Evolutionary conservation across 1,284 basidiomycete genomes (phyloP).

Genomic region (Cryptococcus sp.): DNA sequence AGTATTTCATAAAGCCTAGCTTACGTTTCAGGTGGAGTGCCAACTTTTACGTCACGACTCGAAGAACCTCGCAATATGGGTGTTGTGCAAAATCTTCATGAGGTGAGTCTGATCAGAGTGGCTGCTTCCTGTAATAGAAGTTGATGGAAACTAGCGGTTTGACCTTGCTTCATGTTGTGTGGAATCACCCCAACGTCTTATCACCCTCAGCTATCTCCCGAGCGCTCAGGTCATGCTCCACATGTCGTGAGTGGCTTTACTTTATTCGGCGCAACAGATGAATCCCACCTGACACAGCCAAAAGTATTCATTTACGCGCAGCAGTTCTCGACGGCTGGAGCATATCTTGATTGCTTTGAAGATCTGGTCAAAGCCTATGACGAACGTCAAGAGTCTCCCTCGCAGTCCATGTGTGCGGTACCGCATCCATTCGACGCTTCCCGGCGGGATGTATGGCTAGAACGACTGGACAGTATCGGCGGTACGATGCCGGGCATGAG

Average conservation of each 20-base stretch:
- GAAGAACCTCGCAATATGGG: conserved; percentile 12
- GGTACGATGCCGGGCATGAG: conserved; percentile 9
- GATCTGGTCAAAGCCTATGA: conserved; percentile 10
- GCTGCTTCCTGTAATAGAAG: not conserved
- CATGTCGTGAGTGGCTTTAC: conserved; percentile 1
- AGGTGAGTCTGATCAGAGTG: conserved; percentile 1
- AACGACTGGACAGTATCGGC: conserved; percentile 6
- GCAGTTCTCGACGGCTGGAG: conserved; percentile 9
- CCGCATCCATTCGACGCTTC: not conserved
- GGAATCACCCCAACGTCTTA: conserved; percentile 5
- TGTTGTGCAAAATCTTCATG: conserved; percentile 13
- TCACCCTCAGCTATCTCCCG: conserved; percentile 4
- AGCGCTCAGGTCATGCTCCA: conserved; percentile 8
- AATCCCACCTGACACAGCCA: not conserved
- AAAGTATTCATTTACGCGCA: conserved; percentile 13
- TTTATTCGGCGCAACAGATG: not conserved
- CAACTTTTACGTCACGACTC: conserved; percentile 7
- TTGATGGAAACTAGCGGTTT: not conserved
- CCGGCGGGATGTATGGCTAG: conserved; percentile 6
- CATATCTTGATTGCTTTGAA: conserved; percentile 11
- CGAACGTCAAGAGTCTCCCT: not conserved
- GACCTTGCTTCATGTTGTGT: conserved; percentile 8
- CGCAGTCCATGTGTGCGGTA: not conserved
- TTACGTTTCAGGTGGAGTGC: conserved; percentile 6
- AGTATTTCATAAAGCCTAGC: not conserved